phyloP scores from a whole-genome alignment of 495 filamentous ascomycete genomes.

The Rhypophila decipiens region DNA sequence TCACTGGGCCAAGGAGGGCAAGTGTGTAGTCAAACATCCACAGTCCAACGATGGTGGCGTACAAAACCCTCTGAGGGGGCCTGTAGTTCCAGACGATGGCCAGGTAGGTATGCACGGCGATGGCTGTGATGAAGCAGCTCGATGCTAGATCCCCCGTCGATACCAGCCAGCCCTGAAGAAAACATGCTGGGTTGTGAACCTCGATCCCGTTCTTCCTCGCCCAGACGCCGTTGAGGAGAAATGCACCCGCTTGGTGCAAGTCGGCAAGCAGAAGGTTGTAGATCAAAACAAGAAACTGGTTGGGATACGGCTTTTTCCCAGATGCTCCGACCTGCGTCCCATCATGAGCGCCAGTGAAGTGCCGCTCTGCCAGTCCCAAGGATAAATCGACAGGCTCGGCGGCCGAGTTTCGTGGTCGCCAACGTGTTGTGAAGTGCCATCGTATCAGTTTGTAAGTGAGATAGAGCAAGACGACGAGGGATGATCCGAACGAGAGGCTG shows the following conservation, averaged over 20 bases:
- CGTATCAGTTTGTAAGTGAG: conserved; percentile 47
- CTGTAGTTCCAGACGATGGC: conserved; percentile 54
- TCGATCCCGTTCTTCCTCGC: conserved; percentile 47
- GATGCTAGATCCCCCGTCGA: conserved; percentile 63
- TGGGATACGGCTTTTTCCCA: conserved; percentile 28
- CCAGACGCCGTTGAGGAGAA: conserved; percentile 61
- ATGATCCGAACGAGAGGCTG: conserved; percentile 49
- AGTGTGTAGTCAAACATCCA: conserved; percentile 58
- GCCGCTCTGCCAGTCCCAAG: conserved; percentile 16
- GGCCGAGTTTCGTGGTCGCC: not conserved
- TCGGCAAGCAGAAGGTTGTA: conserved; percentile 71
- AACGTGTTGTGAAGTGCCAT: conserved; percentile 34
- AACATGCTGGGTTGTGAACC: conserved; percentile 54
- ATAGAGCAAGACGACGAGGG: conserved; percentile 39
- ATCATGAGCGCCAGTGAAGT: conserved; percentile 4
- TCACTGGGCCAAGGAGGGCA: conserved; percentile 48
- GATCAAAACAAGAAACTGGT: conserved; percentile 69
- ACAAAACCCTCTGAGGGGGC: conserved; percentile 48
- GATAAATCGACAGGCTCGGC: conserved; percentile 11
- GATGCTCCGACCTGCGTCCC: not conserved
- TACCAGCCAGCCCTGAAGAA: conserved; percentile 65
- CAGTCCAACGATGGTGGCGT: conserved; percentile 39
- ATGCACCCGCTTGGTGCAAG: conserved; percentile 62
- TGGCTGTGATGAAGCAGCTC: conserved; percentile 64
- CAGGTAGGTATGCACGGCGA: conserved; percentile 64